Evolutionary conservation across 164 flowering plant species (phyloP).

Genomic region (Macadamia integrifolia): DNA sequence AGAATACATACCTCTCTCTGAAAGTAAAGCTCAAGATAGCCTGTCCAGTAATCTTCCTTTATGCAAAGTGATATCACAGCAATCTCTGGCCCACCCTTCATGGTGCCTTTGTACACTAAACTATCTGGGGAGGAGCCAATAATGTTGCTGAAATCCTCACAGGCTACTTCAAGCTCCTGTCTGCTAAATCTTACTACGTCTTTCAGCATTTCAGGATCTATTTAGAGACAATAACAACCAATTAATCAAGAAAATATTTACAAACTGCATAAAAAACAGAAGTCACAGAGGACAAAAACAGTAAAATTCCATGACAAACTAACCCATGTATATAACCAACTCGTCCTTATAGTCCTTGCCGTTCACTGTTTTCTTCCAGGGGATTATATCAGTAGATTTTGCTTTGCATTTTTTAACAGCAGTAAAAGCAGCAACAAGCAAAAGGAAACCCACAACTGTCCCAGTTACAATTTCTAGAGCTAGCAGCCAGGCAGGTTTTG

Average conservation of each 20-base stretch:
- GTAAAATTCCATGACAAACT: conserved; percentile 1
- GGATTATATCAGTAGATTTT: conserved; percentile 55
- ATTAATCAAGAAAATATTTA: neutral
- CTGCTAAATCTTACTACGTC: conserved; percentile 58
- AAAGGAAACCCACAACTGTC: conserved; percentile 46
- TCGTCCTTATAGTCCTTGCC: conserved; percentile 60
- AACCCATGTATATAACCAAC: conserved; percentile 50
- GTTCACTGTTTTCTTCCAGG: conserved; percentile 76
- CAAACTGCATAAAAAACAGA: neutral
- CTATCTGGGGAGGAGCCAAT: conserved; percentile 95
- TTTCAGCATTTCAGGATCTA: conserved; percentile 75
- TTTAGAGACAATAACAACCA: conserved; percentile 8
- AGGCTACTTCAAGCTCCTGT: conserved; percentile 93
- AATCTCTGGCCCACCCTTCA: conserved; percentile 86
- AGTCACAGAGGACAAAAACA: neutral
- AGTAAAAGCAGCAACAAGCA: conserved; percentile 44
- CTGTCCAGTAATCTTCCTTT: conserved; percentile 87
- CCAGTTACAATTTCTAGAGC: conserved; percentile 80
- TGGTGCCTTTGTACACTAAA: conserved; percentile 75
- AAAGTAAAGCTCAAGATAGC: conserved; percentile 79
- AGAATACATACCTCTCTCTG: conserved; percentile 65
- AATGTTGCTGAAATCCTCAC: conserved; percentile 98
- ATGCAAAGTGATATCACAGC: conserved; percentile 88
- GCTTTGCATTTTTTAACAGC: conserved; percentile 53
- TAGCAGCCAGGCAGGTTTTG: conserved; percentile 76